Conservation (phyloP, 306 rosid genomes). For the Vicia faba region DNA sequence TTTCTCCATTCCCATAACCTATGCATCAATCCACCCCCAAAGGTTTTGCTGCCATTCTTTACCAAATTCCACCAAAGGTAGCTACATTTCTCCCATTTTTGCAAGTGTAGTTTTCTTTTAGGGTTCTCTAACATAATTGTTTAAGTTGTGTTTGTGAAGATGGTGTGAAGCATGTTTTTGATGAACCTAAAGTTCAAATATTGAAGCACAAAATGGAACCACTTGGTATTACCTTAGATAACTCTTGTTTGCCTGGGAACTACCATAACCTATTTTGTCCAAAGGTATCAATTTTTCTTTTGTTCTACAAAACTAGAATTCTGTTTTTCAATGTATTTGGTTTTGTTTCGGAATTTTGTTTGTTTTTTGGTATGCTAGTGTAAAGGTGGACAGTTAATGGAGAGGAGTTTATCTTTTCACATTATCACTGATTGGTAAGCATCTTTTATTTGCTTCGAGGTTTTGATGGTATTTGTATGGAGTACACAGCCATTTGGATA, state of each 20-base stretch:
- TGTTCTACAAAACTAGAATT: neutral
- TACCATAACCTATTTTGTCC: conserved; percentile 73
- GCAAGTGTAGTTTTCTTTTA: neutral
- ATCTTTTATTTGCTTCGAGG: conserved; percentile 28
- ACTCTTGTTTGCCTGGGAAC: conserved; percentile 62
- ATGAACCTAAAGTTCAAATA: conserved; percentile 41
- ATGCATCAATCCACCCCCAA: conserved; percentile 7
- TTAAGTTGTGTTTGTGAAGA: conserved; percentile 40
- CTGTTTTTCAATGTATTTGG: conserved; percentile 8
- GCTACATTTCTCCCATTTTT: neutral
- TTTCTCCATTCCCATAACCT: conserved; percentile 43
- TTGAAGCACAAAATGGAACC: conserved; percentile 70
- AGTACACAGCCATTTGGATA: too few relatives aligned
- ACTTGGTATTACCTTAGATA: conserved; percentile 58
- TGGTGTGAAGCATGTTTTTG: conserved; percentile 41
- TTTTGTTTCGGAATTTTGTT: conserved; percentile 29
- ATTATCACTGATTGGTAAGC: conserved; percentile 64
- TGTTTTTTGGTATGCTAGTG: conserved; percentile 53
- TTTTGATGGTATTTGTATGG: conserved; percentile 3
- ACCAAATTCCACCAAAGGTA: conserved; percentile 40
- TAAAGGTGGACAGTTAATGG: conserved; percentile 71
- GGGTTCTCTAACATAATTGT: conserved; percentile 26
- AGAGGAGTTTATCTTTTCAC: conserved; percentile 90
- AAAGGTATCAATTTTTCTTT: conserved; percentile 50
- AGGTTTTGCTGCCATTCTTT: conserved; percentile 39